Conservation (phyloP, 352 stramenopile genomes). For the Blastocystis sp. region DNA sequence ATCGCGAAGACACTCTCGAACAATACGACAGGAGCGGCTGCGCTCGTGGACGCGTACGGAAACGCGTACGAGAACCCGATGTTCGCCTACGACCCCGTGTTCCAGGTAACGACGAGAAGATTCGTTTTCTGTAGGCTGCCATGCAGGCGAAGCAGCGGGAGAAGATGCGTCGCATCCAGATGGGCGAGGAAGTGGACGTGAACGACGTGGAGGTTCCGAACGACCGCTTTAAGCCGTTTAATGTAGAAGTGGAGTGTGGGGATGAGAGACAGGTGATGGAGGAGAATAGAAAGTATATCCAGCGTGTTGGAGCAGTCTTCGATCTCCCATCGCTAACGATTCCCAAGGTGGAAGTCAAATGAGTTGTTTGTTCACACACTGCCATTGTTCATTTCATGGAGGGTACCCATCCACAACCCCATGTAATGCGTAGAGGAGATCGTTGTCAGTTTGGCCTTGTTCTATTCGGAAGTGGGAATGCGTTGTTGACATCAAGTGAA, state of each 20-base stretch:
- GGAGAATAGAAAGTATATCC: conserved; percentile 41
- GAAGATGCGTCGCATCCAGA: conserved; percentile 15
- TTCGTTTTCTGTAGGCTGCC: not conserved
- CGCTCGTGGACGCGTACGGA: conserved; percentile 37
- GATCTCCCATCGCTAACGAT: conserved; percentile 13
- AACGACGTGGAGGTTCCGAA: conserved; percentile 32
- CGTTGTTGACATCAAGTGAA: not conserved
- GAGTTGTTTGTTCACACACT: not conserved
- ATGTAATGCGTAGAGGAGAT: conserved; percentile 43
- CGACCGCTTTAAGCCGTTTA: conserved; percentile 11
- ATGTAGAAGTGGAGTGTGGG: not conserved
- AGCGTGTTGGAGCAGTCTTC: not conserved
- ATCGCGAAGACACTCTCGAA: conserved; percentile 28
- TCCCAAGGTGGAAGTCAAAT: not conserved
- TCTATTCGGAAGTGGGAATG: conserved; percentile 23
- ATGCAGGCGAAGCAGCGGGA: conserved; percentile 4
- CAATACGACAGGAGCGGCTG: conserved; percentile 2
- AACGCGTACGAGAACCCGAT: conserved; percentile 51
- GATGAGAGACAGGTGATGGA: not conserved
- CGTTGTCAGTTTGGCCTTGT: conserved; percentile 10
- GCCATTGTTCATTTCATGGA: not conserved
- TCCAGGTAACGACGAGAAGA: not conserved
- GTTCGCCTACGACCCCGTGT: conserved; percentile 42
- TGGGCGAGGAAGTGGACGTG: not conserved
- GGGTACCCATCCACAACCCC: not conserved